Conservation (phyloP, 106 monocot genomes). For the Acorus gramineus region DNA sequence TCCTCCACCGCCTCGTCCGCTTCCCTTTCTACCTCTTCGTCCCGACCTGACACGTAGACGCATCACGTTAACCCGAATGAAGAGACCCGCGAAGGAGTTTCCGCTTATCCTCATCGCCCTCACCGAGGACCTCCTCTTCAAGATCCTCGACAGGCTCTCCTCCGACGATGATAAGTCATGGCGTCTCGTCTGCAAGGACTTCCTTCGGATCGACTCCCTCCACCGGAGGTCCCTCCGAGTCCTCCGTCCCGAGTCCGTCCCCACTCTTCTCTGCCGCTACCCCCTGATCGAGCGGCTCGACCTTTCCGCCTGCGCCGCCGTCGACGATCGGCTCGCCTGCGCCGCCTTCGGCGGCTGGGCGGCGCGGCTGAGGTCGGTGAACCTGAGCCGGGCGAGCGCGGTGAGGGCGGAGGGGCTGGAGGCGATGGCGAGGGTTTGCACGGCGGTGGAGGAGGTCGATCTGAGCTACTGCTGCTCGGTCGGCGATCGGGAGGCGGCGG, state of each 20-base stretch:
- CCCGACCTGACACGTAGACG: conserved; percentile 37
- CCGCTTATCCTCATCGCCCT: conserved; percentile 18
- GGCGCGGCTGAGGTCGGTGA: conserved; percentile 20
- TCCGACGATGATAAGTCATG: conserved; percentile 41
- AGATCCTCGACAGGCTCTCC: conserved; percentile 38
- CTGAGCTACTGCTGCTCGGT: conserved; percentile 52
- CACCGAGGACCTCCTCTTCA: conserved; percentile 50
- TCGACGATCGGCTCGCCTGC: conserved; percentile 31
- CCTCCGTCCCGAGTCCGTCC: conserved; percentile 33
- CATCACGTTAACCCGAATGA: too few species aligned
- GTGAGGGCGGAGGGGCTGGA: conserved; percentile 66
- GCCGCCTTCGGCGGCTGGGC: conserved; percentile 7
- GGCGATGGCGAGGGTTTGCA: conserved; percentile 40
- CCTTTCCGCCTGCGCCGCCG: conserved; percentile 41
- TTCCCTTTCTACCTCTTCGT: conserved; percentile 59
- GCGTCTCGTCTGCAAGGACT: conserved; percentile 47
- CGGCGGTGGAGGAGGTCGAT: conserved; percentile 57
- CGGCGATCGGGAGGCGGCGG: conserved; percentile 73
- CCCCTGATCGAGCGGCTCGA: conserved; percentile 40
- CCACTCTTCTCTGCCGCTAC: conserved; percentile 31
- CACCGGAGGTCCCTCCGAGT: conserved; percentile 35
- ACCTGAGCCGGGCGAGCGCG: conserved; percentile 38
- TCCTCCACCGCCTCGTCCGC: conserved; percentile 28
- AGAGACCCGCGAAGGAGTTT: too few species aligned
- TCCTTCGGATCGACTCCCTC: conserved; percentile 36